Conservation (phyloP, 1,139 yeast species). For the Groenewaldozyma sp. region DNA sequence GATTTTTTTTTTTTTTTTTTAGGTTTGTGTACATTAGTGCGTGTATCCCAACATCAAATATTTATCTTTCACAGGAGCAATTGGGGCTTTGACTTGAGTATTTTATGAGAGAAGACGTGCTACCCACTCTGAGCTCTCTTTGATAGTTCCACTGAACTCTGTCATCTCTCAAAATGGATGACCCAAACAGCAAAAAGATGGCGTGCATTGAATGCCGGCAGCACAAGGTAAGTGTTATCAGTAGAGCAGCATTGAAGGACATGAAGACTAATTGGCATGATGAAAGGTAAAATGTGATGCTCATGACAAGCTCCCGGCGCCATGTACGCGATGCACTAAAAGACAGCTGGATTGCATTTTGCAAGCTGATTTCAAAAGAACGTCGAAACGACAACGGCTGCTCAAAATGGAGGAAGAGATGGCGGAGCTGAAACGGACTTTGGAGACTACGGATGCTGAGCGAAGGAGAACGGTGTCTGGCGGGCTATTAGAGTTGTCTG, state of each 20-base stretch:
- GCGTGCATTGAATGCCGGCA: constrained; percentile 97
- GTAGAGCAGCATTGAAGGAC: no score
- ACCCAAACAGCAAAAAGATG: constrained; percentile 40
- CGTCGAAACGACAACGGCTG: constrained; percentile 67
- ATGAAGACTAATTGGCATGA: background rate
- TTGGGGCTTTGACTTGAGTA: no score
- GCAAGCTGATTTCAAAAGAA: constrained; percentile 75
- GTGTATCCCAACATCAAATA: no score
- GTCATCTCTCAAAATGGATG: no score
- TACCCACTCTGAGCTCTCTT: no score
- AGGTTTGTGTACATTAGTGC: no score
- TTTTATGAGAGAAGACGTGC: no score
- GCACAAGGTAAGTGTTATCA: constrained; percentile 47
- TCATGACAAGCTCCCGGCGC: constrained; percentile 61
- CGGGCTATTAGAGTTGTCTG: constrained; percentile 13
- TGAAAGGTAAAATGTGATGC: constrained; percentile 67
- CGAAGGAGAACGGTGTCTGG: constrained; percentile 16
- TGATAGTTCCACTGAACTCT: no score
- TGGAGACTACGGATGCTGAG: constrained; percentile 31
- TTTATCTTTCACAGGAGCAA: no score
- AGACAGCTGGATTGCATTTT: constrained; percentile 62
- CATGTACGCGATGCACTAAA: constrained; percentile 74
- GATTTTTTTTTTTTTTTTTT: no score
- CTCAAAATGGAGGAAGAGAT: constrained; percentile 80
- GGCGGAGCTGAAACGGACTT: constrained; percentile 50